Percentiles rank a stretch among this genome's conserved stretches.
These are phyloP conservation scores for Verticillium alfalfae DNA, from an alignment of 2,329 filamentous ascomycete genomes.

Conservation along the genomic window DNA sequence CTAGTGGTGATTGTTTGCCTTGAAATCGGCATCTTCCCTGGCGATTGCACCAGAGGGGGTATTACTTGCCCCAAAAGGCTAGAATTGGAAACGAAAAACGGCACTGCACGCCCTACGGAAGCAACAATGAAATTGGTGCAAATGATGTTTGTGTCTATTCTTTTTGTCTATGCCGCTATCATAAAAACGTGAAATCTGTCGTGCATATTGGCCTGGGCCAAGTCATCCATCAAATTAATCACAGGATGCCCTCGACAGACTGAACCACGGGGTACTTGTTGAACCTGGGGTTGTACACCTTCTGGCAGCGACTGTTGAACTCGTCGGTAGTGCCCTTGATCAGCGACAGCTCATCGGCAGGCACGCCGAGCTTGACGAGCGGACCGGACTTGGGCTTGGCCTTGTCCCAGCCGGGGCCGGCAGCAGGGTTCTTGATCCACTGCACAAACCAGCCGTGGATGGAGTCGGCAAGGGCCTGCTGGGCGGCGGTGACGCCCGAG, in stretches of 20 bases:
- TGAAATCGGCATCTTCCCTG: too few relatives aligned
- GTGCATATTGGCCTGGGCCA: not conserved
- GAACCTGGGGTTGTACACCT: slow-evolving; percentile 5
- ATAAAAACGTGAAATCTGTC: not conserved
- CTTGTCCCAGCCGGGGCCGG: slow-evolving; percentile 33
- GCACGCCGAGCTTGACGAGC: slow-evolving; percentile 24
- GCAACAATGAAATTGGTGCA: too few relatives aligned
- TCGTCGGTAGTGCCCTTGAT: slow-evolving; percentile 21
- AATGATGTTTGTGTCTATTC: not conserved
- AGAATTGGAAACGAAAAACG: too few relatives aligned
- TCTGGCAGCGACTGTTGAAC: slow-evolving; percentile 25
- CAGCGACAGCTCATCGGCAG: slow-evolving; percentile 24
- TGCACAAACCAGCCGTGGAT: slow-evolving; percentile 34
- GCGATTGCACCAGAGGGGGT: too few relatives aligned
- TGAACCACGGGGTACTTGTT: slow-evolving; percentile 6
- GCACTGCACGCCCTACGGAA: too few relatives aligned
- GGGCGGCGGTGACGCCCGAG: slow-evolving; percentile 23
- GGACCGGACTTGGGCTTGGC: slow-evolving; percentile 20
- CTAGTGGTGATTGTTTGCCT: too few relatives aligned
- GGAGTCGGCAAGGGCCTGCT: slow-evolving; percentile 34
- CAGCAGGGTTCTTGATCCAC: slow-evolving; percentile 36
- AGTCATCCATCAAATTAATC: not conserved
- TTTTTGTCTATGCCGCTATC: not conserved
- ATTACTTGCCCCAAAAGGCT: too few relatives aligned
- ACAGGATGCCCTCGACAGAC: not conserved